Base-by-base conservation (phyloP, 2,329 filamentous ascomycete genomes). In the Lasiodiplodia citricola region DNA sequence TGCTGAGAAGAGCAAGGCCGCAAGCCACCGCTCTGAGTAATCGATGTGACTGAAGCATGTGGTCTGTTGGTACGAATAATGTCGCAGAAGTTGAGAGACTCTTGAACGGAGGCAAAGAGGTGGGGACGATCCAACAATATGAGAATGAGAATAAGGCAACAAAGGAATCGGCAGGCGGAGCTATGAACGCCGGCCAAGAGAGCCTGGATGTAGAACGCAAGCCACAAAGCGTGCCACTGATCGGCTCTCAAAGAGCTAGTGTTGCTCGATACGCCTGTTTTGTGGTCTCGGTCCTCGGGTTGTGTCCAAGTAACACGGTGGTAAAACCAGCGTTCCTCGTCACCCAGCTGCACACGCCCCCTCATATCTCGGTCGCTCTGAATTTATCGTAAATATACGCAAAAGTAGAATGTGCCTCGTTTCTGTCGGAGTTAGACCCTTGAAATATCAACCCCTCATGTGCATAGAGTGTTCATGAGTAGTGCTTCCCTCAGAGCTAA, bases 201-300 rank as follows among this genome's bases (percentile, higher is more conserved):
- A 52, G 63, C 35, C 51, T 66, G 51, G 63, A 66, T 21, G 47
- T 66, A 31, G 4, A 55, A 28, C 23, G 37, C 16, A 66, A 66
- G 63, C 63, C 63, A 66, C 63, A 38, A 47, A 66, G 28, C 18
- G 21, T 66, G 50, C 63, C 51, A 56, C 63, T 44, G 63, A 51
- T 44, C 41, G 16, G 37, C 63, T 23, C 31, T 52, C 60, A 64
- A 52, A 64, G 47, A 38, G 28, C 47, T 38, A 28, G 37, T 52
- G n/a, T 52, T 23, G n/a, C 47, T n/a, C 13, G 28, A 23, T n/a
- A 44, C 47, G 8, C 14, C n/a, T 21, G 28, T 28, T 25, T 11
- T 21, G 31, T 50, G 44, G 25, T 37, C 58, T 14, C 8, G 58
- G 28, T 35, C 16, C 31, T 51, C 16, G 28, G 58, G 14, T 8